Base-by-base conservation (phyloP, 257 asterid species). In the Anisodus tanguticus region DNA sequence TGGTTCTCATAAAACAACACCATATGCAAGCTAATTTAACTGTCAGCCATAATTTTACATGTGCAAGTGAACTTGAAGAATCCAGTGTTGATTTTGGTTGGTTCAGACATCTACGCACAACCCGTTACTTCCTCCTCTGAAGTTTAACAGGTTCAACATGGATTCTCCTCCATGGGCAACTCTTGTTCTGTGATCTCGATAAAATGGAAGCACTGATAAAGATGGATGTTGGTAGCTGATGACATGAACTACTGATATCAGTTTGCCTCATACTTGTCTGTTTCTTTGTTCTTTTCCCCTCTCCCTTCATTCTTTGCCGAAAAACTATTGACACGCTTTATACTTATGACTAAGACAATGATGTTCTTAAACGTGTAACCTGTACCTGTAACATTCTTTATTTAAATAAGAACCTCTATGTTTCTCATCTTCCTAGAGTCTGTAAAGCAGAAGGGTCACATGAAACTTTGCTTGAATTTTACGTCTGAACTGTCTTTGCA, bases 161-260 rank as follows among this genome's bases (percentile, higher is more conserved):
- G 81, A 76, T 26, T 76, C 81, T 51, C 63, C 63, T 76, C 47
- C 81, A 76, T 51, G 63, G 8, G 62, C 45, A 76, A 39, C 63
- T 76, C 63, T 49, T 76, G 63, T 13, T 76, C 47, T 76, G 81
- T 26, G 45, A 51, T 76, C 45, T 3, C 8, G 26, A 13, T 51
- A 51, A 76, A 76, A 76, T 76, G 19, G 81, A 51, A 76, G 45
- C 22, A 76, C 63, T 49, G 81, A 12, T 76, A 26, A 76, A 76
- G 81, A 53, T 76, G 81, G 81, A 49, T 51, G 81, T 49, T 51
- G 81, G 81, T 26, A 26, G 59, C 81, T 76, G 81, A 76, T 49
- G 26, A 22, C 81, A 13, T 12, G 63, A 76, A 51, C 43, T 49
- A 74, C 45, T 74, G 62, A 51, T 74, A 74, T 22, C 43, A 22